Base-by-base conservation (phyloP, 768 basidiomycete species). In the Lentinula raphanica region DNA sequence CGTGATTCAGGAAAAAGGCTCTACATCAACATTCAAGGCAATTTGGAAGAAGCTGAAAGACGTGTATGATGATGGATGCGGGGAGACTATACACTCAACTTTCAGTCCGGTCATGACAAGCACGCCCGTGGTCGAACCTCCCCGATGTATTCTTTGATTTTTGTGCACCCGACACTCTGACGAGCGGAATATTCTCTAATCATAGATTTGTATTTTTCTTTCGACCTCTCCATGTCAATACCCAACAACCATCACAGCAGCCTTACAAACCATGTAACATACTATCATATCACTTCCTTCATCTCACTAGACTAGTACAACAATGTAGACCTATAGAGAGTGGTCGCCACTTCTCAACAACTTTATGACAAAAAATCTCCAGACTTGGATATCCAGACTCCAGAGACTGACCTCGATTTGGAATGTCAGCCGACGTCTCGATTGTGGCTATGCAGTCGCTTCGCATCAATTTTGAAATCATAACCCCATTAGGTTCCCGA, bases 1-100 rank as follows among this genome's bases (percentile, higher is more conserved):
- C 56, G 74, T 98, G 64, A 80, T 90, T 23, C 86, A 91, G 62
- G 94, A 97, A 76, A 97, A 94, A 71, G 95, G 95, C 25, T 91
- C 93, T 5, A 79, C 89, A 67, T 88, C 92, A 56, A 87, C 90
- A 46, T 96, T 97, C 76, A 87, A 86, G 70, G 74, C 79, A 5
- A 77, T 94, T 11, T 91, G 88, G 76, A 82, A 82, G 66, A 80
- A 82, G 62, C 69, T 95, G 63, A 82, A 86, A 66, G 83, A 85
- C 39, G 80, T 84, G 61, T 94, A 92, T 83, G 75, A 72, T 35
- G 65, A 69, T 68, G 69, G 56, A 12, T 49, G 28, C 48, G 56
- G 45, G 13, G 40, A 38, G 15, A 35, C 8, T 49, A 62, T 64
- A 39, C 69, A 71, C 66, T 68, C 65, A 39, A 73, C 67, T 61